Percentiles rank a stretch among this genome's conserved stretches.
These are phyloP conservation scores for Chalciporus pseudorubinellus DNA, from an alignment of 768 basidiomycete genomes.

Conservation along the genomic window DNA sequence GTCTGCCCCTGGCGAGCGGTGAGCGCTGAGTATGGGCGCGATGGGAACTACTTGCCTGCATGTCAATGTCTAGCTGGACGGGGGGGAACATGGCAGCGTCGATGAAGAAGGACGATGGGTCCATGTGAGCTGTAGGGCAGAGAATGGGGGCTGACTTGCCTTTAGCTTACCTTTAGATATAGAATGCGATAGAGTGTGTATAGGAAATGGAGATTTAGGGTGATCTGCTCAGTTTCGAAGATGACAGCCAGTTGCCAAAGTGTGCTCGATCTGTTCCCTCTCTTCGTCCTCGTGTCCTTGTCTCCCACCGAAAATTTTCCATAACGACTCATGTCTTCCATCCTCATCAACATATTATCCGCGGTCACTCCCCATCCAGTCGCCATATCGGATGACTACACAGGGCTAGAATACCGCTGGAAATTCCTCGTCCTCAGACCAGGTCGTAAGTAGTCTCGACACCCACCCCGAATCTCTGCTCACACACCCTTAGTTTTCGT, in stretches of 20 bases:
- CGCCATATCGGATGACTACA: slow-evolving; percentile 50
- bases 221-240: too few species aligned
- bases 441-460: slow-evolving; percentile 30
- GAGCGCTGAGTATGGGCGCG: neutral
- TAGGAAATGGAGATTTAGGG: too few species aligned
- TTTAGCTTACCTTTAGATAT: slow-evolving; percentile 10
- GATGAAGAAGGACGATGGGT: slow-evolving; percentile 19
- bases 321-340: slow-evolving; percentile 7
- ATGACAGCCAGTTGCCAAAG: too few species aligned
- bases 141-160: slow-evolving; percentile 10
- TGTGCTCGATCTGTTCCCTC: slow-evolving; percentile 7
- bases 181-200: too few species aligned
- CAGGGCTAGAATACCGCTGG: slow-evolving; percentile 74
- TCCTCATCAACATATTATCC: slow-evolving; percentile 13
- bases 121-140: slow-evolving; percentile 19
- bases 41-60: slow-evolving; percentile 26
- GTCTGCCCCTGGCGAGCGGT: slow-evolving; percentile 27
- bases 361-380: slow-evolving; percentile 4
- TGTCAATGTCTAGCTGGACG: slow-evolving; percentile 30
- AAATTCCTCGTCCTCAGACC: slow-evolving; percentile 79
- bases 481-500: slow-evolving; percentile 50
- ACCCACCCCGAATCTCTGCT: too few species aligned
- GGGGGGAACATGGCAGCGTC: slow-evolving; percentile 19
- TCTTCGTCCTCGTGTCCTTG: neutral
- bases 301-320: neutral